Evolutionary conservation across 805 yeast genomes (phyloP), one percentile per base, ranked within the genome.

Genomic region (Schizosaccharomyces cryophilus): DNA sequence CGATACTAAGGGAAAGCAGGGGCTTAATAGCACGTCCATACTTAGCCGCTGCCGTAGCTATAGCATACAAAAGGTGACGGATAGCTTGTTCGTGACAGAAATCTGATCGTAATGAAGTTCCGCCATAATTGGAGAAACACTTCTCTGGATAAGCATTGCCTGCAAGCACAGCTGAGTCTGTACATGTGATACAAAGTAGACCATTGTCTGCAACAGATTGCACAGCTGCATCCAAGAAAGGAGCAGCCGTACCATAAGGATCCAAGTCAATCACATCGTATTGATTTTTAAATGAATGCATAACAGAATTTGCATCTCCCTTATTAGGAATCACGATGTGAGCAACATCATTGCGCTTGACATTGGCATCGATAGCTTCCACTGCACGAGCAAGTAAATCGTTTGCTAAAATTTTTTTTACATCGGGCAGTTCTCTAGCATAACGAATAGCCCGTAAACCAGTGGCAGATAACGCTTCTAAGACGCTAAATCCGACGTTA

Each of bases 201-300:
- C 97, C 99, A 62, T 83, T 89, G 65, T 89, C 88, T 59, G 78
- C 79, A n/a, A 89, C 78, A 40, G 83, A 74, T 67, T 87, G 95
- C 40, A 93, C 75, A 0, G 97, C 96, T 40, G 93, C 81, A 70
- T 93, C 98, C 35, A 93, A 77, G 69, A 93, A 93, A 6, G 98
- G 98, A 0, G 96, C 80, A 0, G 96, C 98, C 0, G 96, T 84
- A 38, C 99, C 99, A 69, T 93, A 93, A 0, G 99, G 99, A 71
- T 93, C 99, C 60, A 93, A 76, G 72, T 93, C 99, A 62, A 93
- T 80, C 2, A 87, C 85, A 69, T 93, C 95, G 72, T 84, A 88
- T 68, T 71, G 59, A 73, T 69, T 13, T 61, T 66, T 66, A 61
- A 65, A 67, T 1, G 62, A 68, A 61, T 83, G 75, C 95, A 93